Base-by-base conservation (phyloP, 148 eudicot species). In the Simmondsia chinensis region DNA sequence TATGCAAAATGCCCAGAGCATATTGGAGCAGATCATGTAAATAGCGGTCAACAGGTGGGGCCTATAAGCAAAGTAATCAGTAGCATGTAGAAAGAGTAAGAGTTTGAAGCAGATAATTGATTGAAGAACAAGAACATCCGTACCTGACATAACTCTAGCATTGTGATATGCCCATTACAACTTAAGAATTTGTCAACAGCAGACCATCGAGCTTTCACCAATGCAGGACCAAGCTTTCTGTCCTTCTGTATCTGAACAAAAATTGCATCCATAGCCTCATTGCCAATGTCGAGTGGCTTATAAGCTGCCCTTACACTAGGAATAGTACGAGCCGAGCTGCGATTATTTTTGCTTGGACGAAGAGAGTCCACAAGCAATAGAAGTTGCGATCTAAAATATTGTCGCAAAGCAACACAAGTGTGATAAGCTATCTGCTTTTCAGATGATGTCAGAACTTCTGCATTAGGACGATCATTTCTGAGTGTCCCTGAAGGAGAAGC, bases 81-180 rank as follows among this genome's bases (percentile, higher is more conserved):
- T 23, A 50, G 46, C 45, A 47, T 16, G n/a, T 12, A 25, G 31
- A 54, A 35, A 32, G 27, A 22, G 31, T 40, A 56, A 26, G n/a
- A 20, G 34, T 14, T 15, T 31, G 35, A 13, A 21, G 39, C 13
- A 9, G 10, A 28, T 9, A 30, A 43, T 1, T 9, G 7, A 51
- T 16, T 16, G 19, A 14, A 20, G 22, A 2, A 33, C 15, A 30
- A 15, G 25, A 9, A 17, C 39, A 7, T 48, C 13, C 45, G 50
- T 26, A 91, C 99, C 95, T 91, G 99, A 71, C 99, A 85, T 29
- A 91, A 59, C 66, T 86, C 99, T 56, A 91, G 75, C 99, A 91
- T 85, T 39, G 77, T 91, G 43, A 82, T 72, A 59, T 91, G 99
- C 47, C 99, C 99, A 64, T 79, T 91, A 64, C 66, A 72, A 59